Evolutionary conservation across 768 basidiomycete genomes (phyloP), one percentile per base, ranked within the genome.

Genomic region (Saitozyma sp.): DNA sequence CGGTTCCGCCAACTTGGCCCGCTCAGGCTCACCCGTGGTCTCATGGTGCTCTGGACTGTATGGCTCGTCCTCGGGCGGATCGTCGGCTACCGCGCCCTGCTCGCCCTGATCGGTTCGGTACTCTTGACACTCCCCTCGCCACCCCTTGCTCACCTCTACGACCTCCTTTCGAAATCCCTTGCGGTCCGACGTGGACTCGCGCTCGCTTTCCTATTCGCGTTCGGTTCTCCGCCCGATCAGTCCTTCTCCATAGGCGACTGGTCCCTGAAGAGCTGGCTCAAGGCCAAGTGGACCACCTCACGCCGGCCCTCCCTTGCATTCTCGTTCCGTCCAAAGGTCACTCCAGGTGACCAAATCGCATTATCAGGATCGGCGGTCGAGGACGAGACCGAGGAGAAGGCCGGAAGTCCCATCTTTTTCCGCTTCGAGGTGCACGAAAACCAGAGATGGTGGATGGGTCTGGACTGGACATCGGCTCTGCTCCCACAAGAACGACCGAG

Each of bases 381-480:
- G n/a, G 64, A 64, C 4, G 64, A 68, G 8, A 48, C 58, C 39
- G 57, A 51, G 6, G 54, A 50, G n/a, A 58, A 65, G 54, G 53
- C 62, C 10, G 62, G 62, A 37, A 63, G 74, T 11, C 77, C 78
- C 9, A 67, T 79, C 1, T 77, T 76, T 55, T 93, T 94, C 81
- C 83, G 90, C 52, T 94, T 94, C 74, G 91, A 88, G n/a, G 80
- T 94, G 10, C 88, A 91, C 74, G 92, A 96, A 79, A 95, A 95
- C 79, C 92, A 96, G 80, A 85, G 93, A 7, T 95, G 93, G 93
- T 97, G 93, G 93, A 86, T 97, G 86, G 92, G 90, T 11, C 85
- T 97, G 50, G 93, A 96, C 80, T 97, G 91, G 91, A 95, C 93
- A 1, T 89, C 90, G 3, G 92, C 92, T 0, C 84, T 97, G 8